phyloP scores from a whole-genome alignment of 768 basidiomycete genomes.

The Lactarius hengduanensis region DNA sequence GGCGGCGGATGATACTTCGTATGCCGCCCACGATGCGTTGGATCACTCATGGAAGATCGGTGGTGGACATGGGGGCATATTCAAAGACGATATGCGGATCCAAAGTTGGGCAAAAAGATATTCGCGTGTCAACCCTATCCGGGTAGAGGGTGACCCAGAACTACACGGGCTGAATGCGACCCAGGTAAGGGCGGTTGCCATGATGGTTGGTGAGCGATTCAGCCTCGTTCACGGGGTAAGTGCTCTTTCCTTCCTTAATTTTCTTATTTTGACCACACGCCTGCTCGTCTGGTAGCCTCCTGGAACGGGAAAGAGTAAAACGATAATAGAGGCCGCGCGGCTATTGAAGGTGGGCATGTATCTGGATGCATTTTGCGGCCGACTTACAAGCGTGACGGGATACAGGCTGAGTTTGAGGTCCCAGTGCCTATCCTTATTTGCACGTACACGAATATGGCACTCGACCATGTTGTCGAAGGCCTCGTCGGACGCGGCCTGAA shows the following conservation, averaged over 20 bases:
- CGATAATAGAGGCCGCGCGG: slow-evolving; percentile 81
- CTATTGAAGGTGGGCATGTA: slow-evolving; percentile 60
- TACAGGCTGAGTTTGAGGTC: slow-evolving; percentile 72
- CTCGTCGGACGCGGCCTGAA: slow-evolving; percentile 59
- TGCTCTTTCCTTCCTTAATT: slow-evolving; percentile 18
- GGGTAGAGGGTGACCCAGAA: slow-evolving; percentile 75
- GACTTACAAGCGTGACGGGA: slow-evolving; percentile 5
- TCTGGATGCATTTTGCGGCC: not conserved
- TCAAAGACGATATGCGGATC: slow-evolving; percentile 72
- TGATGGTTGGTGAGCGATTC: slow-evolving; percentile 78
- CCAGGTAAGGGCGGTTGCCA: slow-evolving; percentile 80
- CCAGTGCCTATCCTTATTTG: slow-evolving; percentile 86
- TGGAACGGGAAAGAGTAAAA: slow-evolving; percentile 91
- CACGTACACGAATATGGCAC: slow-evolving; percentile 91
- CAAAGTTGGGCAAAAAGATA: slow-evolving; percentile 81
- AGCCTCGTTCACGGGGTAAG: slow-evolving; percentile 87
- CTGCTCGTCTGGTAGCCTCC: slow-evolving; percentile 58
- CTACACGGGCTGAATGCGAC: slow-evolving; percentile 63
- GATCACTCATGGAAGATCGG: slow-evolving; percentile 38
- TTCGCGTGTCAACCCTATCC: slow-evolving; percentile 53
- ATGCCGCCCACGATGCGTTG: slow-evolving; percentile 40
- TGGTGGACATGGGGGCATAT: slow-evolving; percentile 44
- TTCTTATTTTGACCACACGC: not conserved
- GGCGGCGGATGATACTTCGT: slow-evolving; percentile 40
- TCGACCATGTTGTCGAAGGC: slow-evolving; percentile 86